phyloP scores from a whole-genome alignment of 2,329 filamentous ascomycete species.

The Colletotrichum sp. region DNA sequence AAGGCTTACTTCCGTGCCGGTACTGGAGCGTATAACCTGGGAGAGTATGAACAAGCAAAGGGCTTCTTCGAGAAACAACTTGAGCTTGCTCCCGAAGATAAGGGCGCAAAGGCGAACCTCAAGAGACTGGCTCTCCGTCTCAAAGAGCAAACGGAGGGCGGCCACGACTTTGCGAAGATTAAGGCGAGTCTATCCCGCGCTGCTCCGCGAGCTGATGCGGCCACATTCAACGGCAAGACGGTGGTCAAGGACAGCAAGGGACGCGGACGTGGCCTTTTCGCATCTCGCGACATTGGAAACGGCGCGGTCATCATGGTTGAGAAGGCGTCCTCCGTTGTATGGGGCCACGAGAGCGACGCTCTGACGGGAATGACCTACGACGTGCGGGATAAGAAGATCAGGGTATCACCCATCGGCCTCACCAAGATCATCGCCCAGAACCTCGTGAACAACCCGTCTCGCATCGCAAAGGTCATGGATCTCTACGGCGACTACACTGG shows the following conservation, averaged over 20 bases:
- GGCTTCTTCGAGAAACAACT: slow-evolving; percentile 27
- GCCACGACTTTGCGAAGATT: slow-evolving; percentile 27
- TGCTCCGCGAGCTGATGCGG: slow-evolving; percentile 33
- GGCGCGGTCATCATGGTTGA: slow-evolving; percentile 38
- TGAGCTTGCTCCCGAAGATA: slow-evolving; percentile 27
- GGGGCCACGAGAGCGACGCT: slow-evolving; percentile 32
- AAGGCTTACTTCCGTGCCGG: slow-evolving; percentile 39
- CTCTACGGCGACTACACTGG: slow-evolving; percentile 33
- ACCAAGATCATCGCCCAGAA: slow-evolving; percentile 31
- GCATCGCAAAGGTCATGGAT: slow-evolving; percentile 23
- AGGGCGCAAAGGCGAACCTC: slow-evolving; percentile 23
- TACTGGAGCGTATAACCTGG: slow-evolving; percentile 31
- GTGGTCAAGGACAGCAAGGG: slow-evolving; percentile 29
- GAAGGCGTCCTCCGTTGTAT: slow-evolving; percentile 36
- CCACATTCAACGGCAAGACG: slow-evolving; percentile 30
- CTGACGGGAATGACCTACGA: slow-evolving; percentile 37
- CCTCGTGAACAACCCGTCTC: slow-evolving; percentile 32
- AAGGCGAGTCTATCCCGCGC: slow-evolving; percentile 25
- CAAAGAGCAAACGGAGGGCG: slow-evolving; percentile 26
- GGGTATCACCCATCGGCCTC: slow-evolving; percentile 34
- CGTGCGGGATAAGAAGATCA: slow-evolving; percentile 30
- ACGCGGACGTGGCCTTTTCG: slow-evolving; percentile 42
- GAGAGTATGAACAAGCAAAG: slow-evolving; percentile 28
- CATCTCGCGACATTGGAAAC: slow-evolving; percentile 35
- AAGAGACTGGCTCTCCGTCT: slow-evolving; percentile 25